Percentiles rank a stretch among this genome's conserved stretches.
These are phyloP conservation scores for Tilletia indica DNA, from an alignment of 1,284 basidiomycete genomes.

Conservation along the genomic window DNA sequence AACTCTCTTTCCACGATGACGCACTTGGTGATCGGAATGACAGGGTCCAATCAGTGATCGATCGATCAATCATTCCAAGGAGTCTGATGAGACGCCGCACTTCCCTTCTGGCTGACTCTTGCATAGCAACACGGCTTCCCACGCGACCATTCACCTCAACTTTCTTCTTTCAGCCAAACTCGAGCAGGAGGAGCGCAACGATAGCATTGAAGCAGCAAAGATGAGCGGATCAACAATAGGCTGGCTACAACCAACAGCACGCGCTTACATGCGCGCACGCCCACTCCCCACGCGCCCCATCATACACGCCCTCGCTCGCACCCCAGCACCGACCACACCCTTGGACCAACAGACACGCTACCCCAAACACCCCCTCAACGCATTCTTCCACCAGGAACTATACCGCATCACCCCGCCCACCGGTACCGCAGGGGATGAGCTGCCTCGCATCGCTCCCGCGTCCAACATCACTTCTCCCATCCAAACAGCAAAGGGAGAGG, in stretches of 20 bases:
- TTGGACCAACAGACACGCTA: slow-evolving; percentile 26
- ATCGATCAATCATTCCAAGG: no score
- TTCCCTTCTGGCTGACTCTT: no score
- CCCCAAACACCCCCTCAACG: slow-evolving; percentile 49
- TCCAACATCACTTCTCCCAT: slow-evolving; percentile 14
- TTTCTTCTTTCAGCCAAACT: no score
- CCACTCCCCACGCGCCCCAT: slow-evolving; percentile 22
- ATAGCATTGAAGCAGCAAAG: neutral
- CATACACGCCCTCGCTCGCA: slow-evolving; percentile 27
- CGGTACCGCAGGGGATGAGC: neutral
- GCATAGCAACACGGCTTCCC: no score
- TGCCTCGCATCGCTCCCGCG: neutral
- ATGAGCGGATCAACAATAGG: neutral
- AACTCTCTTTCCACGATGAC: no score
- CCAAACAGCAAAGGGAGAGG: slow-evolving; percentile 27
- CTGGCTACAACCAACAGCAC: neutral
- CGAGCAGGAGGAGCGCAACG: no score
- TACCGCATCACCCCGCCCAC: slow-evolving; percentile 21
- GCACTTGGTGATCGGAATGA: no score
- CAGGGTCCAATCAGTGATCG: no score
- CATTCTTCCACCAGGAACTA: slow-evolving; percentile 43
- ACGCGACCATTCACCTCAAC: no score
- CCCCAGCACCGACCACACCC: slow-evolving; percentile 23
- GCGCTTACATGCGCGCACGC: slow-evolving; percentile 3
- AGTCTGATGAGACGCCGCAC: no score